Base-by-base conservation (phyloP, 2,329 filamentous ascomycete genomes). In the Chaetomium sp. region DNA sequence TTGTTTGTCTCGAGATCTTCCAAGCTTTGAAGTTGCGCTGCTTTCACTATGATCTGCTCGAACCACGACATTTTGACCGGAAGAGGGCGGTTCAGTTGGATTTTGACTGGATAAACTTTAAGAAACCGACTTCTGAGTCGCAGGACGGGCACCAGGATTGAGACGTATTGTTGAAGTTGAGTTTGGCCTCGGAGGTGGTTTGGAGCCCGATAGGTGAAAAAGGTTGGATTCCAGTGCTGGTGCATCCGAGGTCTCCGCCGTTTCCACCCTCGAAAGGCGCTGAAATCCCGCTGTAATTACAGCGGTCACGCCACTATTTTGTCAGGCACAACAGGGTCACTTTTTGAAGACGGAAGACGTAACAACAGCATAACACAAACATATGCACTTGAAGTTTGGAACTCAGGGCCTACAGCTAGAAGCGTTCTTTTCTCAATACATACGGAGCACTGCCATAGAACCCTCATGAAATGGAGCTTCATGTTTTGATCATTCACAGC, bases 21-120 rank as follows among this genome's bases (percentile, higher is more conserved):
- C 9, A 38, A 38, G 2, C 54, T 31, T 25, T 57, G 49, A 38
- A 60, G 4, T 0, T 27, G n/a, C 3, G 62, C 54, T 12, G 57
- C 64, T 21, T 62, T 51, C 10, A 31, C 50, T 13, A 59, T 29
- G 25, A 67, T n/a, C 12, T 31, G 12, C 10, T 57, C 57, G 55
- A 65, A 68, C 65, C 65, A 65, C 35, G 62, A 60, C 60, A 64
- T 65, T n/a, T 29, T 45, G 45, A 29, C 5, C 23, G 27, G 21
- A 35, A 8, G 4, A 12, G 19, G 12, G 19, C n/a, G 19, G 8
- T 47, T 23, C 9, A 4, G 38, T 42, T n/a, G n/a, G 2, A 5
- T 42, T n/a, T 16, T 42, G n/a, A n/a, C 16, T 42, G 16, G 38
- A n/a, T 42, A 16, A 16, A 0, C 38, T 42, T 42, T 2, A 42